Evolutionary conservation across 2,329 filamentous ascomycete genomes (phyloP), one percentile per base, ranked within the genome.

Genomic region (Setomelanomma holmii): DNA sequence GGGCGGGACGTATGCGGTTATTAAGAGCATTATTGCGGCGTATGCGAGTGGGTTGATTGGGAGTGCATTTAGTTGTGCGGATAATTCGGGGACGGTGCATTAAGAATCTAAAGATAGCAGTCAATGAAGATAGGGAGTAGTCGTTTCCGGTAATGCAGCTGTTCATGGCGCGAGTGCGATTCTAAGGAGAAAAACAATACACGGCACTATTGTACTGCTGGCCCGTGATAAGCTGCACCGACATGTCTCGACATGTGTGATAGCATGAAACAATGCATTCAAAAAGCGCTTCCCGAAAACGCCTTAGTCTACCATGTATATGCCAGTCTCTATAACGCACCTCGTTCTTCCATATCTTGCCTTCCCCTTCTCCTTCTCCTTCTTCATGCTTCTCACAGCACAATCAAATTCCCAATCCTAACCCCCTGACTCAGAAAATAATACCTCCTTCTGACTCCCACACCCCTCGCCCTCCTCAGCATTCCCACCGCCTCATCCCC

Each of bases 381-480:
- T 3, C 27, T 2, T 14, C 27, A 10, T 14, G 14, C 10, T 6
- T 14, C 2, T 45, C 45, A 86, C 52, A 86, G 64, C 53, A 96
- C 85, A 66, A 92, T 80, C 63, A 96, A 78, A 78, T 97, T 97
- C 42, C 82, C 84, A 64, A 98, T 90, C 57, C 84, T 81, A 39
- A 92, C 76, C 0, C 92, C 93, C 74, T 93, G 87, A 57, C 91
- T 96, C 68, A 89, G 85, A 38, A 97, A 86, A 66, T 85, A 85
- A 74, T 92, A 97, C 64, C 90, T 81, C 70, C 92, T 83, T 67
- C 89, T 85, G 55, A 97, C 78, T 0, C 91, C 92, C 2, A 97
- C 74, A 3, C 85, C 87, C 48, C 79, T 81, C n/a, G 89, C 86
- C 39, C 78, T 76, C 36, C 76, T 79, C 24, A 97, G 79, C 50